Conservation (phyloP, 2,329 filamentous ascomycete genomes). For the Sclerotinia spermophila region DNA sequence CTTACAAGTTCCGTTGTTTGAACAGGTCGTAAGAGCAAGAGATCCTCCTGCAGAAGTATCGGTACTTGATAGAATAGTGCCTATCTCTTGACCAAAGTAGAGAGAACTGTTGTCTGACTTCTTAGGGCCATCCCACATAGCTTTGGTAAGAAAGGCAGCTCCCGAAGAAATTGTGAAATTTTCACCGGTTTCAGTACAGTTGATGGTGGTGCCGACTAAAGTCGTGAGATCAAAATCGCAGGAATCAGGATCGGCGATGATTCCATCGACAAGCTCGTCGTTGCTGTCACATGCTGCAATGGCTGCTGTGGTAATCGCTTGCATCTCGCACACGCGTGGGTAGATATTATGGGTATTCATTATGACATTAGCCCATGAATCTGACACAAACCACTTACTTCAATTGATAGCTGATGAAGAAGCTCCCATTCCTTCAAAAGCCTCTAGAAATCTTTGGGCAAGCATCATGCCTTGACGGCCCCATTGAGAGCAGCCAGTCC, state of each 20-base stretch:
- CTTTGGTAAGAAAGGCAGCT: not conserved
- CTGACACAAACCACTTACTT: not conserved
- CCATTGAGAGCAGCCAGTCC: constrained; percentile 39
- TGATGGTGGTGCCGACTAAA: not conserved
- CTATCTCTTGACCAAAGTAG: no score
- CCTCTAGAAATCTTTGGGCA: constrained; percentile 39
- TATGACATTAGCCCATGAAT: not conserved
- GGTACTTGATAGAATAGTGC: no score
- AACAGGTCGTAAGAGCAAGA: no score
- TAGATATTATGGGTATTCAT: not conserved
- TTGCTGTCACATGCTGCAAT: constrained; percentile 49
- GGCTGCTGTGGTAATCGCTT: constrained; percentile 34
- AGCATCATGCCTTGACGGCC: constrained; percentile 40
- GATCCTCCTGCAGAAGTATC: no score
- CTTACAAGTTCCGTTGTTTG: no score
- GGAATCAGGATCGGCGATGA: constrained; percentile 40
- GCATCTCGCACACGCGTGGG: not conserved
- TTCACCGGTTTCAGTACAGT: not conserved
- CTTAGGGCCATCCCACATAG: not conserved
- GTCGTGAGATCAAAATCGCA: constrained; percentile 35
- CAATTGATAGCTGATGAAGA: constrained; percentile 39
- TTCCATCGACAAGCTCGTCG: constrained; percentile 47
- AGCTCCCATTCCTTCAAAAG: constrained; percentile 42
- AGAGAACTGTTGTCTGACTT: not conserved
- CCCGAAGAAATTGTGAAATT: not conserved